phyloP scores from a whole-genome alignment of 371 early-diverging fungal species.

The Mortierella sp. region DNA sequence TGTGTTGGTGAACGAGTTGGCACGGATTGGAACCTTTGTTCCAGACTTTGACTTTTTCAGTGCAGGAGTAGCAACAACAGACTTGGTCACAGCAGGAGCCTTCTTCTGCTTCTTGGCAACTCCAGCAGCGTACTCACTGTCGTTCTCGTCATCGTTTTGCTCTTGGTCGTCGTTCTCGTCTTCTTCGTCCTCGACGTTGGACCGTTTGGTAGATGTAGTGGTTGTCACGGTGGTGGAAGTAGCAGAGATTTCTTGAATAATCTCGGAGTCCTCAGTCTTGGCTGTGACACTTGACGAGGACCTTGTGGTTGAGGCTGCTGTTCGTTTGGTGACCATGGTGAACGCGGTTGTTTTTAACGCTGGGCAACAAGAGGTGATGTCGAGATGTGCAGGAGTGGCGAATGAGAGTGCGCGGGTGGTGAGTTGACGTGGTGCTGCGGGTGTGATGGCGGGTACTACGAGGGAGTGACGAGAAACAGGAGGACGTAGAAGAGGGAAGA shows the following conservation, averaged over 20 bases:
- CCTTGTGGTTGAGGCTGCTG: conserved; percentile 2
- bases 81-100: neutral
- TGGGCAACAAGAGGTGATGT: neutral
- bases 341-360: neutral
- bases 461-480: neutral
- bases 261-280: neutral
- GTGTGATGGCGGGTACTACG: neutral
- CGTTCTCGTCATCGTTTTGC: conserved; percentile 1
- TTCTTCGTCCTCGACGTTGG: conserved; percentile 10
- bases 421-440: neutral
- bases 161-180: conserved; percentile 13
- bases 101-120: conserved; percentile 9
- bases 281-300: conserved; percentile 7
- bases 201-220: conserved; percentile 1
- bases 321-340: conserved; percentile 35
- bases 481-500: neutral
- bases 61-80: conserved; percentile 10
- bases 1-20: conserved; percentile 70
- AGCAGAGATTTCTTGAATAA: neutral
- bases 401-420: neutral
- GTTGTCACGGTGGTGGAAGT: neutral
- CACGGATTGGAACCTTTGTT: conserved; percentile 35
- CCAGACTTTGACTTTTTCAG: conserved; percentile 24
- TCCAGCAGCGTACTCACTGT: conserved; percentile 5
- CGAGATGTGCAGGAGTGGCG: neutral